phyloP scores from a whole-genome alignment of 805 yeast species.

The Cyberlindnera suaveolens region DNA sequence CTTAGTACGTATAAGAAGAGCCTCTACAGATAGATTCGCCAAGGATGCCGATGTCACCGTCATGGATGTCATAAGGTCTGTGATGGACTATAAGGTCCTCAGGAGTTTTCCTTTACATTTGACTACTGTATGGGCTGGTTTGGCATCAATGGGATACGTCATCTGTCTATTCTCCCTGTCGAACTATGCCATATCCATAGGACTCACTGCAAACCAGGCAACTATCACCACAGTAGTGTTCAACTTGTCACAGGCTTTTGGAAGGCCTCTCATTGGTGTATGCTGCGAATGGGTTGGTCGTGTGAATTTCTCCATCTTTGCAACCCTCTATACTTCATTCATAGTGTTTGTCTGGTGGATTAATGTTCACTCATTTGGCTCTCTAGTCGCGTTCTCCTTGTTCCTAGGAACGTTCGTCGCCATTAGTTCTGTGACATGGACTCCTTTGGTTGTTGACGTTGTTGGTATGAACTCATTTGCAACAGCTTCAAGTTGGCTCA shows the following conservation, averaged over 20 bases:
- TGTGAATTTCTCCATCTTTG: constrained; percentile 35
- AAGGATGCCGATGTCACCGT: constrained; percentile 9
- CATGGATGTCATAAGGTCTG: constrained; percentile 23
- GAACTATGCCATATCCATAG: constrained; percentile 41
- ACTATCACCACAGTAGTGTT: constrained; percentile 39
- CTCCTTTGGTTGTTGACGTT: constrained; percentile 35
- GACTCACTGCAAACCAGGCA: constrained; percentile 37
- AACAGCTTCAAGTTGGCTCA: constrained; percentile 33
- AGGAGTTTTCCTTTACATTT: constrained; percentile 27
- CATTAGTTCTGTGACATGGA: constrained; percentile 36
- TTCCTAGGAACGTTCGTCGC: constrained; percentile 41
- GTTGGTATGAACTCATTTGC: constrained; percentile 31
- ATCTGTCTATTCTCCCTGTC: constrained; percentile 41
- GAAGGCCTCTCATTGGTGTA: constrained; percentile 43
- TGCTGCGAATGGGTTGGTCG: constrained; percentile 41
- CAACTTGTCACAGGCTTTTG: constrained; percentile 41
- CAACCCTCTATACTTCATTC: constrained; percentile 30
- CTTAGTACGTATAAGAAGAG: constrained; percentile 41
- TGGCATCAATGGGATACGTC: constrained; percentile 35
- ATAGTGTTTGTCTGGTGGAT: constrained; percentile 45
- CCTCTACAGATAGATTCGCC: constrained; percentile 17
- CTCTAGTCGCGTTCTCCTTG: constrained; percentile 35
- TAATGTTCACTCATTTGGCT: constrained; percentile 34
- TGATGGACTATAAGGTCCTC: constrained; percentile 30
- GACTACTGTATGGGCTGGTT: constrained; percentile 31